Conservation (phyloP, 345 rosid genomes). For the Citropsis articulata region DNA sequence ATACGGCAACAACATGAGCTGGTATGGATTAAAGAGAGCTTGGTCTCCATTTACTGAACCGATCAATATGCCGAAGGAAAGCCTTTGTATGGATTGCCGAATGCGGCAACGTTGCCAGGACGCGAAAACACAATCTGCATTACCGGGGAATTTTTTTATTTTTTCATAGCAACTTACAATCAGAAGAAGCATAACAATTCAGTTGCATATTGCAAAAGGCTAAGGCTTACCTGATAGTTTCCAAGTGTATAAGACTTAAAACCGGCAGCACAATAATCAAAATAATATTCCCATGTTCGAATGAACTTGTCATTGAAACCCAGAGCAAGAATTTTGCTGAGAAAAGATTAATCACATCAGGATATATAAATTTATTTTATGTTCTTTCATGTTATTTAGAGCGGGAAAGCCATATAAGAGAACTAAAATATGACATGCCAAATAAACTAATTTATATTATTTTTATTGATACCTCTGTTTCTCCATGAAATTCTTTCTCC, state of each 20-base stretch:
- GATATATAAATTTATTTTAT: not conserved
- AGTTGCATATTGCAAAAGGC: no score
- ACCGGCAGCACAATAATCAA: constrained; percentile 84
- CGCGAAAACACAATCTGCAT: constrained; percentile 70
- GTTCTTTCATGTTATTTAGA: no score
- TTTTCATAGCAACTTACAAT: no score
- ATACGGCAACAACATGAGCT: no score
- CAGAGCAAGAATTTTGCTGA: constrained; percentile 58
- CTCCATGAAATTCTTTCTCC: constrained; percentile 83
- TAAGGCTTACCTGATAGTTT: constrained; percentile 55
- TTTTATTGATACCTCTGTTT: constrained; percentile 56
- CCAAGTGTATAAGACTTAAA: constrained; percentile 72
- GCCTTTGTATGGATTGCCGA: constrained; percentile 42
- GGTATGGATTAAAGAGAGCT: no score
- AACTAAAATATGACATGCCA: not conserved
- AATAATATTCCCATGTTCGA: constrained; percentile 90
- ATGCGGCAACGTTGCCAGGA: constrained; percentile 61
- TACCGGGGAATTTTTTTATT: no score
- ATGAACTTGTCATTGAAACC: constrained; percentile 84
- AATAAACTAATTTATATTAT: no score
- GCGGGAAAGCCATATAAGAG: no score
- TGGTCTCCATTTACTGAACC: no score
- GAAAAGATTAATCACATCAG: not conserved
- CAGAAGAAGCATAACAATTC: no score
- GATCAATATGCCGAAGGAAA: constrained; percentile 34